Base-by-base conservation (phyloP, 2,329 filamentous ascomycete genomes). In the Ceratocystis destructans region DNA sequence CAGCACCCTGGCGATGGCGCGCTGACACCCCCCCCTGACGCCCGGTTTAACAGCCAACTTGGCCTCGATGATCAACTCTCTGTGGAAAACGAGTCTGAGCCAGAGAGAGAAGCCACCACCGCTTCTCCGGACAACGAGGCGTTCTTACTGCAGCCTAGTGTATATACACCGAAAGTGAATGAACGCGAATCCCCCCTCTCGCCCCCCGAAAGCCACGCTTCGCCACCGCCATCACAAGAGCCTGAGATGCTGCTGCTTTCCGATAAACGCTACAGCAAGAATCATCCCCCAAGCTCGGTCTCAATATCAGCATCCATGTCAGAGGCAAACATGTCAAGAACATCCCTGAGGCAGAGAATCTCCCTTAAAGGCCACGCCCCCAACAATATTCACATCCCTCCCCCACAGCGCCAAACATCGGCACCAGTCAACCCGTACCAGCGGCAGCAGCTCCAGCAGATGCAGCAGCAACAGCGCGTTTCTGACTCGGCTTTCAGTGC, bases 121-220 rank as follows among this genome's bases (percentile, higher is more conserved):
- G 46, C 66, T 2, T 46, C 37, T 7, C 22, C 46, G 4, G 66
- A 67, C 22, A 63, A 67, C n/a, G 63, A 65, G 15, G 41, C 59
- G 1, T 84, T 78, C 67, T 76, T 85, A 25, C 74, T 85, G 3
- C 82, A 85, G 69, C 83, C 83, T 12, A 76, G 78, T 44, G 83
- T 81, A 0, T 85, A 85, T 70, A 83, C 81, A 0, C 83, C 83
- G 0, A 75, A 78, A 63, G 78, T 77, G 3, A 76, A 79, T 0
- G 75, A 28, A 5, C 41, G 25, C n/a, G 45, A 62, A 31, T 62
- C 77, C 10, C 80, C 80, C 2, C 70, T 78, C 25, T 78, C 80
- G 0, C 81, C 81, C 4, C 80, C 81, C 1, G 75, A 76, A 62
- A 69, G 78, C 1, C 72, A 73, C 41, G 73, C 75, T 68, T 70